These are phyloP conservation scores for Pharnaceum exiguum DNA, from an alignment of 148 eudicot genomes.

Conservation along the genomic window DNA sequence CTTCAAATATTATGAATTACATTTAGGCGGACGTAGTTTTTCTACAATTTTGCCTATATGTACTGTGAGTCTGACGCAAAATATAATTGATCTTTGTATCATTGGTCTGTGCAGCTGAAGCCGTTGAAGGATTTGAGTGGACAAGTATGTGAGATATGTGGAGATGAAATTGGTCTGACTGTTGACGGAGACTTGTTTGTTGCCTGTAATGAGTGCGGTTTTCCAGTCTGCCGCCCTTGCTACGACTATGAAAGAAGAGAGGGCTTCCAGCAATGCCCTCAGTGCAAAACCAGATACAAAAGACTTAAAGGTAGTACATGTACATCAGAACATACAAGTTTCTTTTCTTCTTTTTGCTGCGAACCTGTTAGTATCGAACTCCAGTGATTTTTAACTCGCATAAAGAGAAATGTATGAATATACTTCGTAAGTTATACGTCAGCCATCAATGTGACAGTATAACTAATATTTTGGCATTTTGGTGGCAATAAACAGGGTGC, in stretches of 20 bases:
- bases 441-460: no score
- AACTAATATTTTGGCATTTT: background rate
- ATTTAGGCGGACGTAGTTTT: no score
- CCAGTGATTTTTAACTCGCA: background rate
- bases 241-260: slow-evolving; percentile 96
- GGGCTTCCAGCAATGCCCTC: slow-evolving; percentile 87
- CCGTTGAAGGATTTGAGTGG: slow-evolving; percentile 86
- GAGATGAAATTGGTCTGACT: slow-evolving; percentile 74
- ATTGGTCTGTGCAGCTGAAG: slow-evolving; percentile 60
- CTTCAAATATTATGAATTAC: no score
- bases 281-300: slow-evolving; percentile 97
- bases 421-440: no score
- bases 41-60: no score
- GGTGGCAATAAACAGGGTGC: slow-evolving; percentile 45
- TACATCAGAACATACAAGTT: background rate
- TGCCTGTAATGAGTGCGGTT: slow-evolving; percentile 97
- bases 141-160: slow-evolving; percentile 97
- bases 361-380: no score
- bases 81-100: background rate
- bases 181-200: slow-evolving; percentile 94
- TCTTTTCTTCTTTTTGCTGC: no score
- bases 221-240: slow-evolving; percentile 95
- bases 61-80: background rate
- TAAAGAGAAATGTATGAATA: background rate
- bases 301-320: slow-evolving; percentile 64